Evolutionary conservation across 1,284 basidiomycete genomes (phyloP).

Genomic region (Moesziomyces aphidis): DNA sequence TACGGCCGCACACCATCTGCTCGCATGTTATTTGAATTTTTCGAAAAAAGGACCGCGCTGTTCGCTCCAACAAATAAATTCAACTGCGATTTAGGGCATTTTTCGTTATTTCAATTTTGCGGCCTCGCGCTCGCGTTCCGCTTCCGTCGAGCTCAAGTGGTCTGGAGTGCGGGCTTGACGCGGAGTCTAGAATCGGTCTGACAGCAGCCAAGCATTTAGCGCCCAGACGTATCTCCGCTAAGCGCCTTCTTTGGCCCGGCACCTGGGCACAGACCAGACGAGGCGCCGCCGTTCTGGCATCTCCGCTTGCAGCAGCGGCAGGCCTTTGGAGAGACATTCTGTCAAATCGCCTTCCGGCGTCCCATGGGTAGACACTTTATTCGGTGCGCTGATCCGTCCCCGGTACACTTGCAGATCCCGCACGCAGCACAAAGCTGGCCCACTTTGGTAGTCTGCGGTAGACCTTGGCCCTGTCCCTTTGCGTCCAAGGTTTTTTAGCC

Average conservation of each 20-base stretch:
- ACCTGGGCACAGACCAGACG: neutral
- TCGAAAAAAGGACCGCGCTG: too few relatives aligned
- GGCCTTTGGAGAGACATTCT: conserved; percentile 1
- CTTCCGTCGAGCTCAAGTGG: neutral
- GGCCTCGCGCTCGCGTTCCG: neutral
- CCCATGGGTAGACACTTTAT: neutral
- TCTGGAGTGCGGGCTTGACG: neutral
- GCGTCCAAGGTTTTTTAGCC: neutral
- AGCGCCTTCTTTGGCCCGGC: conserved; percentile 4
- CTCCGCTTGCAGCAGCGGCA: conserved; percentile 23
- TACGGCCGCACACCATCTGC: neutral
- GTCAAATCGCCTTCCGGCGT: conserved; percentile 1
- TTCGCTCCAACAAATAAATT: too few relatives aligned
- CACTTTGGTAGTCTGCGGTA: neutral
- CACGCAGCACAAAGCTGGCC: conserved; percentile 2
- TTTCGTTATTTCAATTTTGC: neutral
- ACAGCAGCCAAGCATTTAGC: conserved; percentile 8
- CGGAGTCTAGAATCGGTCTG: conserved; percentile 14
- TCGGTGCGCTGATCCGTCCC: conserved; percentile 1
- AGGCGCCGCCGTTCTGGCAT: neutral
- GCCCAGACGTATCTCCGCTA: conserved; percentile 14
- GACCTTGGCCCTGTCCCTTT: neutral
- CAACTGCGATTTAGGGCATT: too few relatives aligned
- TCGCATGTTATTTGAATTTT: too few relatives aligned
- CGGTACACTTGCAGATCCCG: conserved; percentile 23